Evolutionary conservation across 2,329 filamentous ascomycete species (phyloP), one percentile per base, ranked within the genome.

Genomic region (Fusarium musae): DNA sequence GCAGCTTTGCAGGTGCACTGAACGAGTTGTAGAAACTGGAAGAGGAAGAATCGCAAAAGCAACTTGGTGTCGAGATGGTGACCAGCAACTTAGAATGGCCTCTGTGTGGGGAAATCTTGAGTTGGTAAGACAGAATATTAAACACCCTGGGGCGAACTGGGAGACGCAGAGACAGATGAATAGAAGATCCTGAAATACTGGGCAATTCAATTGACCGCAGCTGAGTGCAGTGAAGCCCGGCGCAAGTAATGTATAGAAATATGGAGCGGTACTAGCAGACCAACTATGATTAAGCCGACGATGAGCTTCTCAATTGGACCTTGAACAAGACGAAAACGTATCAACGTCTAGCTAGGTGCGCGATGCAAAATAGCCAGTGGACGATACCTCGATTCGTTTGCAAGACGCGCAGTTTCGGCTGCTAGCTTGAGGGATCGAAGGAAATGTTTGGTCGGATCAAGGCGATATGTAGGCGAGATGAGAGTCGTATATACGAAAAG

Each of bases 401-500:
- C 30, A 40, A 57, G 37, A 36, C 32, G 60, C 70, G 28, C 17
- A 53, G 61, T 40, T 62, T 66, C 60, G 32, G 32, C 43, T 50
- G 65, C 53, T 59, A 63, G 61, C 58, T 59, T 60, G 53, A 50
- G 44, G 58, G 58, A 66, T 47, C 66, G 59, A 66, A 59, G 47
- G 44, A 56, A 46, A 61, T 54, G 30, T 59, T 64, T 70, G 63
- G 57, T 73, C 62, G 66, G 70, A 54, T 59, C 66, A 68, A 68
- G 42, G 39, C 47, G 57, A 65, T 32, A 54, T 37, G 58, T 39
- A 43, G 66, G 63, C 71, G 71, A 74, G 70, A 68, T 59, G 50
- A 42, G 23, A 74, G 66, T 73, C 71, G 71, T 73, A 73, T 73
- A 73, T 73, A 73, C 71, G 71, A 73, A 57, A 57, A 59, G 46